A percentile compares a stretch with the other conserved stretches of the same genome.
These are phyloP conservation scores for Trichoderma sp. DNA, from an alignment of 2,329 filamentous ascomycete species.

Conservation along the genomic window DNA sequence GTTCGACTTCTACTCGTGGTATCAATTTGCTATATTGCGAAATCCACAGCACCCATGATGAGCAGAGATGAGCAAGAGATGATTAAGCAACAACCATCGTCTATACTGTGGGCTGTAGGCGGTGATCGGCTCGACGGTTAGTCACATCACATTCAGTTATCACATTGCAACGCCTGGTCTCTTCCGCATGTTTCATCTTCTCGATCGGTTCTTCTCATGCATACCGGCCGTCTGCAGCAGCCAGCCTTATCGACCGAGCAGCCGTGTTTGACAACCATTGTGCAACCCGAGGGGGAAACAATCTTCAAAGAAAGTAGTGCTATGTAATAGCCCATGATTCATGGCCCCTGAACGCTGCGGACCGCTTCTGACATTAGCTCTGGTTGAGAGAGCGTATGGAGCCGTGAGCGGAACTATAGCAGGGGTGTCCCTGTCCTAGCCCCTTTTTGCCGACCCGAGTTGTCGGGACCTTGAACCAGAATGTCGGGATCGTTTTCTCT, in stretches of 20 bases:
- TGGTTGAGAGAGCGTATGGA: slow-evolving; percentile 11
- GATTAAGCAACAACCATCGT: not conserved
- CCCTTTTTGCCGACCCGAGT: slow-evolving; percentile 36
- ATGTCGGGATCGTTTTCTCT: slow-evolving; percentile 23
- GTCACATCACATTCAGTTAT: not conserved
- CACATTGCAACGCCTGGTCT: not conserved
- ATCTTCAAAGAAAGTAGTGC: not conserved
- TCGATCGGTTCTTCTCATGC: not conserved
- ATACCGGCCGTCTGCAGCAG: not conserved
- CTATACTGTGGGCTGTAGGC: no score
- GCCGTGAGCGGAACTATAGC: slow-evolving; percentile 18
- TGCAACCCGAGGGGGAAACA: not conserved
- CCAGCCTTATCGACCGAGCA: not conserved
- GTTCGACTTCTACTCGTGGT: not conserved
- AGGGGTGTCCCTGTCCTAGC: slow-evolving; percentile 20
- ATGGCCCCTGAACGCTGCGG: slow-evolving; percentile 9
- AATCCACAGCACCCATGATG: not conserved
- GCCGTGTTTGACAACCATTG: not conserved
- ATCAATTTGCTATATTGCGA: not conserved
- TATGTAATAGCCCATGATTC: not conserved
- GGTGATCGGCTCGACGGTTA: not conserved
- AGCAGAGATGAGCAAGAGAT: no score
- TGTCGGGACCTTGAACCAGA: slow-evolving; percentile 34
- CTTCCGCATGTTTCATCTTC: not conserved
- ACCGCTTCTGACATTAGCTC: slow-evolving; percentile 15